Percentiles rank a stretch among this genome's conserved stretches.
These are phyloP conservation scores for Tulasnella sp. DNA, from an alignment of 768 basidiomycete species.

Conservation along the genomic window DNA sequence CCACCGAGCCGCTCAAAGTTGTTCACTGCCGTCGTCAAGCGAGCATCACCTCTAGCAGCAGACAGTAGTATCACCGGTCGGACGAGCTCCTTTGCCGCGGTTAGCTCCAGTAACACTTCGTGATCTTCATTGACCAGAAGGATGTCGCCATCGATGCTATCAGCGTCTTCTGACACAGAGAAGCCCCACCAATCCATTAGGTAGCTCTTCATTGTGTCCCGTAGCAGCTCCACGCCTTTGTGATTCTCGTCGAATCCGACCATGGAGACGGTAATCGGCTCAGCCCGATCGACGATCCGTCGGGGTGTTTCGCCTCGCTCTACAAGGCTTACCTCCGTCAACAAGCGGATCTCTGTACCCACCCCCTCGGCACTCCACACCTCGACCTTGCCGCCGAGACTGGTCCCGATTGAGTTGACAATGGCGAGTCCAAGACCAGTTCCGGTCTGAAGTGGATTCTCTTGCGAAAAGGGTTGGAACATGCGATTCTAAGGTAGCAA, in stretches of 20 bases:
- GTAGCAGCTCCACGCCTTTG: conserved; percentile 58
- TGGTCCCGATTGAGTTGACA: conserved; percentile 83
- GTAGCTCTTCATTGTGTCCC: conserved; percentile 51
- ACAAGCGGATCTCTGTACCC: conserved; percentile 86
- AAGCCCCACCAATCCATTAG: conserved; percentile 72
- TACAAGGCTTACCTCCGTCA: conserved; percentile 59
- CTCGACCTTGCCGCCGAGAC: conserved; percentile 84
- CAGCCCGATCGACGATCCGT: conserved; percentile 32
- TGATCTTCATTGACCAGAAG: conserved; percentile 74
- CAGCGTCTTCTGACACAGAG: conserved; percentile 31
- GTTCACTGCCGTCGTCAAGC: conserved; percentile 48
- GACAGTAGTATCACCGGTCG: conserved; percentile 71
- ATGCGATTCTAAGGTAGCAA: conserved; percentile 58
- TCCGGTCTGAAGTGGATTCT: conserved; percentile 86
- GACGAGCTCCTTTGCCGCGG: conserved; percentile 43
- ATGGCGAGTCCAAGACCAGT: conserved; percentile 93
- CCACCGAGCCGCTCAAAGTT: conserved; percentile 75
- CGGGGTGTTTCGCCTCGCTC: conserved; percentile 38
- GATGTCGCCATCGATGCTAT: conserved; percentile 50
- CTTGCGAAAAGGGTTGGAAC: conserved; percentile 96
- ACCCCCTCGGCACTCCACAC: conserved; percentile 85
- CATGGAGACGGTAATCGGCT: conserved; percentile 47
- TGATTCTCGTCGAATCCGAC: conserved; percentile 58
- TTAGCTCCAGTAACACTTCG: conserved; percentile 44
- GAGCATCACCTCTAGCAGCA: conserved; percentile 53